Conservation (phyloP, 78 protist genomes). For the Emiliania huxleyi region DNA sequence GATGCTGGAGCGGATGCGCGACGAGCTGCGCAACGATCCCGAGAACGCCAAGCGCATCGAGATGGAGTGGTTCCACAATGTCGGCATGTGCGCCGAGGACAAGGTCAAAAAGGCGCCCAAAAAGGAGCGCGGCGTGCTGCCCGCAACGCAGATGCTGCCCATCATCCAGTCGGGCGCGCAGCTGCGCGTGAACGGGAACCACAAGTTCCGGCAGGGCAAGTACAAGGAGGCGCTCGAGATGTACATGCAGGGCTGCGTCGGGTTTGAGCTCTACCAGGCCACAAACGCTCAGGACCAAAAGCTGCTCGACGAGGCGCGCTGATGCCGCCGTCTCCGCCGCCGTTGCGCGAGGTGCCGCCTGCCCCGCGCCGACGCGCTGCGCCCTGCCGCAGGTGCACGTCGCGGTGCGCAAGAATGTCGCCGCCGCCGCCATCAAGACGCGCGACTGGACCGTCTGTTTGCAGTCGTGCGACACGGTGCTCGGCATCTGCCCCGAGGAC, state of each 20-base stretch:
- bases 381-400: slow-evolving; percentile 3
- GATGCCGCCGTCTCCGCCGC: too few species aligned
- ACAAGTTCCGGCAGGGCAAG: slow-evolving; percentile 4
- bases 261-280: neutral
- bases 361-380: too few species aligned
- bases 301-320: slow-evolving; percentile 1
- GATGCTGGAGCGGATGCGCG: neutral
- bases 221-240: neutral
- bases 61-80: neutral
- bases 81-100: neutral
- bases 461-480: neutral
- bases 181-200: slow-evolving; percentile 4
- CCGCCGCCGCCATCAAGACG: neutral
- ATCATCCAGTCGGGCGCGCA: neutral
- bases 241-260: slow-evolving; percentile 22
- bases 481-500: neutral
- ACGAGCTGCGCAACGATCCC: slow-evolving; percentile 10
- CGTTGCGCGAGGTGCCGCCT: too few species aligned
- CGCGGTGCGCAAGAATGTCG: neutral
- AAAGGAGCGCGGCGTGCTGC: neutral
- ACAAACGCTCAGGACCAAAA: neutral
- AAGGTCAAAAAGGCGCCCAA: neutral
- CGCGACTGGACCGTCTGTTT: neutral
- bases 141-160: slow-evolving; percentile 25
- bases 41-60: slow-evolving; percentile 5